Evolutionary conservation across 495 filamentous ascomycete species (phyloP).

Genomic region (Glonium stellatum): DNA sequence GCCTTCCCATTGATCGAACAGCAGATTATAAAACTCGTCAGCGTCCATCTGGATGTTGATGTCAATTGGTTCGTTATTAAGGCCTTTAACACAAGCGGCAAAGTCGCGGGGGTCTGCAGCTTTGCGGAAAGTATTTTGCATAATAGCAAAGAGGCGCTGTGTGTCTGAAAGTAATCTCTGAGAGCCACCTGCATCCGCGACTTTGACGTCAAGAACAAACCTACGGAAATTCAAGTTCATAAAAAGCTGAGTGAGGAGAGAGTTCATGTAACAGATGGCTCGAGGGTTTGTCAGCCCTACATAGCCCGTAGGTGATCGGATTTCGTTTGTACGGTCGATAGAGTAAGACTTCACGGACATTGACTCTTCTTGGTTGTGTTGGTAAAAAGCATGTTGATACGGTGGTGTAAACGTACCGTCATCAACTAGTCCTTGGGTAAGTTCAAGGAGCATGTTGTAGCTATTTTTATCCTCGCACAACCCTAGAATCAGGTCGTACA

Average conservation of each 20-base stretch:
- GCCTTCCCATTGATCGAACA: constrained; percentile 86
- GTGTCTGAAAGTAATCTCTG: constrained; percentile 71
- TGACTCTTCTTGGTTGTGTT: not conserved
- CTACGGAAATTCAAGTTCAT: constrained; percentile 87
- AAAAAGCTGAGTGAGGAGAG: constrained; percentile 89
- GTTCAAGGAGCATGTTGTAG: constrained; percentile 35
- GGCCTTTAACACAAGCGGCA: constrained; percentile 69
- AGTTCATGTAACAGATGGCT: constrained; percentile 97
- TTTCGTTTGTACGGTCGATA: constrained; percentile 59
- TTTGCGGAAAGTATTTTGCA: constrained; percentile 75
- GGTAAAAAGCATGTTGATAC: constrained; percentile 18
- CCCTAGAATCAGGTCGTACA: constrained; percentile 57
- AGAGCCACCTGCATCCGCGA: constrained; percentile 43
- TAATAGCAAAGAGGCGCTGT: constrained; percentile 70
- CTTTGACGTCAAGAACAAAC: constrained; percentile 66
- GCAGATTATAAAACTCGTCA: constrained; percentile 91
- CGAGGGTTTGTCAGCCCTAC: constrained; percentile 82
- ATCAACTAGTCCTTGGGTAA: constrained; percentile 49
- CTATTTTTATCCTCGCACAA: constrained; percentile 49
- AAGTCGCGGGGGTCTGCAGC: constrained; percentile 65
- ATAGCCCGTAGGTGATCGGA: constrained; percentile 70
- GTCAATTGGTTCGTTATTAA: constrained; percentile 80
- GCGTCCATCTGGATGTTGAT: constrained; percentile 92
- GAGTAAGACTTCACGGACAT: constrained; percentile 34
- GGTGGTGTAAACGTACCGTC: constrained; percentile 32